Base-by-base conservation (phyloP, 805 yeast genomes). In the Tetrapisispora pingtungensis region DNA sequence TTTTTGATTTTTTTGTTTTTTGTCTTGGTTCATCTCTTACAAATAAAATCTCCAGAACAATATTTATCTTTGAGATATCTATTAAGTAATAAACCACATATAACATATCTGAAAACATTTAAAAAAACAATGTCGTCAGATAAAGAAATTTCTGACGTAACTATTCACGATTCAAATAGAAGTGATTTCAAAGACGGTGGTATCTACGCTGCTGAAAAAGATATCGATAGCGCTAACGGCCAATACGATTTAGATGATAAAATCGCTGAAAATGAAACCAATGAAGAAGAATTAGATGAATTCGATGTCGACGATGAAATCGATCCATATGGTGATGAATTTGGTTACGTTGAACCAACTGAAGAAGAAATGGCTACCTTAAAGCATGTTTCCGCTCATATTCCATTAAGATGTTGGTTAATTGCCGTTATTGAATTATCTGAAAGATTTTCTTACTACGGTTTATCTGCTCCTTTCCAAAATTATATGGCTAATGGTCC, bases 381-480 rank as follows among this genome's bases (percentile, higher is more conserved):
- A 40, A 56, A 50, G 46, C 64, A 53, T 42, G 62, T 62, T 10
- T 31, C 51, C 7, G 82, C 80, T 32, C 57, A 65, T 27, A 73
- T 78, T 41, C 74, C 78, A 13, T 65, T 64, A 45, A 66, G 69
- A 27, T 62, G 73, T 33, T 77, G 76, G 62, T 62, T 77, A 43
- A 71, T 80, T 46, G 77, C 75, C 49, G 44, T 84, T 37, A 85
- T 84, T 34, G 94, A 84, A 66, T 75, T 84, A 49, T 76, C 89
- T 40, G 95, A 84, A 64, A 75, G 95, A 52, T 84, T 84, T 60
- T 74, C 90, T 12, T 84, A 80, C 68, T 84, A 84, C 56, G 93
- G 94, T 57, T 68, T 82, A 48, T 73, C 80, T 39, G 83, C 84
- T 46, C 83, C 86, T 7, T 78, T 84, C 67, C 82, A 77, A 66